Base-by-base conservation (phyloP, 176 grass and related monocot genomes). In the Echinochloa phyllopogon region DNA sequence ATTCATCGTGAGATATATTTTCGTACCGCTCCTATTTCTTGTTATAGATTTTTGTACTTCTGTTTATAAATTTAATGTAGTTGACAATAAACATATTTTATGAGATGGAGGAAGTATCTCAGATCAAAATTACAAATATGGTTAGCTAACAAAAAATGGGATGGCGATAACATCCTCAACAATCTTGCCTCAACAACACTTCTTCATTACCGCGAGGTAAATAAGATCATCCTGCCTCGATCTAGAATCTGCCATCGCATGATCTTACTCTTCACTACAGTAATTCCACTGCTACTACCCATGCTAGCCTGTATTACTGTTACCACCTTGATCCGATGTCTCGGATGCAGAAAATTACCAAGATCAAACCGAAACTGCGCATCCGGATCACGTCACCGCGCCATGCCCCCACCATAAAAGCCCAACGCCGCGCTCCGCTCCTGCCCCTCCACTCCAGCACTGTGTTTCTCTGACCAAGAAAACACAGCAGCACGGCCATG, bases 401-500 rank as follows among this genome's bases (percentile, higher is more conserved):
- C 55, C 83, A 65, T 78, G 72, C n/a, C 43, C 75, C 77, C 39
- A 82, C 83, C 64, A 90, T 90, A 90, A 90, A 75, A 86, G 4
- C 75, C 14, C 53, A 10, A 52, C 59, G 67, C 29, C 14, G 15
- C 76, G 8, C 80, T 45, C 55, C 75, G 40, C 18, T 0, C n/a
- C 75, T 23, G 6, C 38, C 41, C 48, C 51, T 81, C 76, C 58
- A 39, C 4, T 16, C 29, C 66, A 44, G 7, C 40, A 8, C 48
- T 70, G 6, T 55, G 16, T 20, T 9, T 47, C 68, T 45, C 41
- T 23, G 9, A 48, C 38, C 69, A 74, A 48, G 25, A 7, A 55
- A 9, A 23, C 38, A 56, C 3, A 20, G 13, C 47, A 7, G 60
- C 60, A 2, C 23, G 0, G 44, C 80, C 18, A 86, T 90, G 88